phyloP scores from a whole-genome alignment of 2,329 filamentous ascomycete species.

The Paecilomyces dactylethromorphus region DNA sequence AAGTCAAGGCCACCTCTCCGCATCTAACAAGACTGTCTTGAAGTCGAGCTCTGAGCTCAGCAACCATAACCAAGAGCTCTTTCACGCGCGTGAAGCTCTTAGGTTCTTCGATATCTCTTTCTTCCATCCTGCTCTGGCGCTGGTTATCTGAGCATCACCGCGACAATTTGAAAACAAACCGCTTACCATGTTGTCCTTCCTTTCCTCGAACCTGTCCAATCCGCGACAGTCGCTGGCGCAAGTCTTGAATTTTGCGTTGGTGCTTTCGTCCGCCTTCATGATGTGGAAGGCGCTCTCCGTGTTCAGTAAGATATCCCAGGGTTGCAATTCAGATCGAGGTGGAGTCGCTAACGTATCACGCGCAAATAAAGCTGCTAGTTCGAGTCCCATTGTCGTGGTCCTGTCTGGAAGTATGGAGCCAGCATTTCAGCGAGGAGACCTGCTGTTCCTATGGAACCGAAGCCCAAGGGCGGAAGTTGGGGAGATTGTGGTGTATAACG shows the following conservation, averaged over 20 bases:
- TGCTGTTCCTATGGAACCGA: constrained; percentile 60
- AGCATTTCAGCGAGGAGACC: constrained; percentile 58
- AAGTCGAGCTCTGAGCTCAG: not conserved
- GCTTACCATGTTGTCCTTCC: constrained; percentile 57
- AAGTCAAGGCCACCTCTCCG: not conserved
- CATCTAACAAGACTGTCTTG: not conserved
- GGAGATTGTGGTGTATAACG: constrained; percentile 75
- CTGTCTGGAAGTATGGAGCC: constrained; percentile 64
- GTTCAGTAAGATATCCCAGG: not conserved
- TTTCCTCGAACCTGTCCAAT: constrained; percentile 54
- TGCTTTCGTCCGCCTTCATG: constrained; percentile 90
- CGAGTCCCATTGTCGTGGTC: constrained; percentile 61
- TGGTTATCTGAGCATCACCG: not conserved
- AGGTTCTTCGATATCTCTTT: not conserved
- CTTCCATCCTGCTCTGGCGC: not conserved
- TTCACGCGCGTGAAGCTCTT: not conserved
- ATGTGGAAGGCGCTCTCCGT: constrained; percentile 88
- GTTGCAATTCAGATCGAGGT: not conserved
- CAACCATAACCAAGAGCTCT: not conserved
- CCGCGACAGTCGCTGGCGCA: constrained; percentile 76
- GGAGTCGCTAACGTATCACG: not conserved
- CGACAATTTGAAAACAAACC: constrained; percentile 13
- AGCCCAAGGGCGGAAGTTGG: constrained; percentile 58
- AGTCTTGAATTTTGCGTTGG: constrained; percentile 83
- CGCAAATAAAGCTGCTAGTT: constrained; percentile 53